These are phyloP conservation scores for Kwoniella bestiolae DNA, from an alignment of 768 basidiomycete genomes.

Conservation along the genomic window DNA sequence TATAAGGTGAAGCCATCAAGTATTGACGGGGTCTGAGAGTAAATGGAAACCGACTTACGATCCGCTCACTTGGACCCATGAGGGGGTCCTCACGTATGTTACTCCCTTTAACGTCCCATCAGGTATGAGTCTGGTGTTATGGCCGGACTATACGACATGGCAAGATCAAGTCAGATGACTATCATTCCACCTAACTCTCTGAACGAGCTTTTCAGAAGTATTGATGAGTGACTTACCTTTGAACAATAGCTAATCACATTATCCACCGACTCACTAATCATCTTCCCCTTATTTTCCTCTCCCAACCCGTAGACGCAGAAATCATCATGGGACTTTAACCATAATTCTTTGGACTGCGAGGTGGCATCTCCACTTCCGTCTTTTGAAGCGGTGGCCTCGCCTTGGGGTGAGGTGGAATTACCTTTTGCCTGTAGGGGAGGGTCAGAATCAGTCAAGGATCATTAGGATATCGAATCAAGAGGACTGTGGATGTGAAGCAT, in stretches of 20 bases:
- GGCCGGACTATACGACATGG: too few species aligned
- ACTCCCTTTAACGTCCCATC: constrained; percentile 50
- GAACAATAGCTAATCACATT: constrained; percentile 48
- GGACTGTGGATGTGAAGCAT: neutral
- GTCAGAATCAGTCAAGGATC: neutral
- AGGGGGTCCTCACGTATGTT: constrained; percentile 47
- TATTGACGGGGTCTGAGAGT: too few species aligned
- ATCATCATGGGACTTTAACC: constrained; percentile 34
- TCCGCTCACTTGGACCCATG: constrained; percentile 50
- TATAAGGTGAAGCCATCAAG: too few species aligned
- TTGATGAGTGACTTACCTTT: constrained; percentile 29
- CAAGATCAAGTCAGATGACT: too few species aligned
- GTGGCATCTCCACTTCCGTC: neutral
- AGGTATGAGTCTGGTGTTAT: constrained; percentile 32
- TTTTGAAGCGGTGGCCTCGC: too few species aligned
- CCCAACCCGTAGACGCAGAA: constrained; percentile 46
- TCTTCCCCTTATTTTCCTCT: constrained; percentile 22
- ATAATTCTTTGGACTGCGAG: constrained; percentile 9
- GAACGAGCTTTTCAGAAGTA: too few species aligned
- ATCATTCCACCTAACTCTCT: too few species aligned
- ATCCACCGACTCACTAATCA: constrained; percentile 21
- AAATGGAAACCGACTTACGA: too few species aligned
- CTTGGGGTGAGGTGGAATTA: too few species aligned
- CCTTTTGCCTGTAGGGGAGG: too few species aligned
- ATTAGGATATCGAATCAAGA: neutral